Conservation (phyloP, 208 protist genomes). For the Leishmania guyanensis region DNA sequence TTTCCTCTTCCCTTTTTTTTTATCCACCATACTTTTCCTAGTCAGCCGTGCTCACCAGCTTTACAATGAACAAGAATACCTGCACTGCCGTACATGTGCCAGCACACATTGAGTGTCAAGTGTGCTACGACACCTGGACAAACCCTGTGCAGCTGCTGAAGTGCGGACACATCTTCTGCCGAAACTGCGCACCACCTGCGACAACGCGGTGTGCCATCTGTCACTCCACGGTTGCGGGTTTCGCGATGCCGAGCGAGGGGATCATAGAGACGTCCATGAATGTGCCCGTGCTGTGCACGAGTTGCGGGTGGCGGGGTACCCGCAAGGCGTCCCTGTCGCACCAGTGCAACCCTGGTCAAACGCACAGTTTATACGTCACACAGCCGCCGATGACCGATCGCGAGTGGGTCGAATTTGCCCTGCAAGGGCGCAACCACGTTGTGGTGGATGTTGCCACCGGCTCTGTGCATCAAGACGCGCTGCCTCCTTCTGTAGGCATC, state of each 20-base stretch:
- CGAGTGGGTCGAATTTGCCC: conserved; percentile 47
- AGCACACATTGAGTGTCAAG: conserved; percentile 54
- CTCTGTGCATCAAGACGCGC: conserved; percentile 7
- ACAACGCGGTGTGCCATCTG: conserved; percentile 54
- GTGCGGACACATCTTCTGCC: conserved; percentile 82
- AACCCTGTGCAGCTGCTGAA: conserved; percentile 63
- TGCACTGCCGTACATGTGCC: conserved; percentile 58
- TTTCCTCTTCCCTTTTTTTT: conserved; percentile 23
- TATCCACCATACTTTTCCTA: not conserved
- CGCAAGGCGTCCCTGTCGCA: conserved; percentile 50
- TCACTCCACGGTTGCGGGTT: conserved; percentile 33
- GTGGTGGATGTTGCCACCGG: not conserved
- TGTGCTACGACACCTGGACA: conserved; percentile 76
- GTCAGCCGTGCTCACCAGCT: not conserved
- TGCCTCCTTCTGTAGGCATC: conserved; percentile 14
- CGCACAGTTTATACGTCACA: conserved; percentile 48
- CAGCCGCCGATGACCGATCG: conserved; percentile 53
- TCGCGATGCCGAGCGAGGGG: conserved; percentile 28
- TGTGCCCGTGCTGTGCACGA: conserved; percentile 69
- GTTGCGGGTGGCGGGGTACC: conserved; percentile 74
- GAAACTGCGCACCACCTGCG: conserved; percentile 41
- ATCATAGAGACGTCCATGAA: conserved; percentile 38
- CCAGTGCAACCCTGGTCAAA: conserved; percentile 52
- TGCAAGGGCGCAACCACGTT: conserved; percentile 10
- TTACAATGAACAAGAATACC: conserved; percentile 47